A percentile compares a stretch with the other conserved stretches of the same genome.
phyloP scores from a whole-genome alignment of 306 rosid species.

The Cicer bijugum region DNA sequence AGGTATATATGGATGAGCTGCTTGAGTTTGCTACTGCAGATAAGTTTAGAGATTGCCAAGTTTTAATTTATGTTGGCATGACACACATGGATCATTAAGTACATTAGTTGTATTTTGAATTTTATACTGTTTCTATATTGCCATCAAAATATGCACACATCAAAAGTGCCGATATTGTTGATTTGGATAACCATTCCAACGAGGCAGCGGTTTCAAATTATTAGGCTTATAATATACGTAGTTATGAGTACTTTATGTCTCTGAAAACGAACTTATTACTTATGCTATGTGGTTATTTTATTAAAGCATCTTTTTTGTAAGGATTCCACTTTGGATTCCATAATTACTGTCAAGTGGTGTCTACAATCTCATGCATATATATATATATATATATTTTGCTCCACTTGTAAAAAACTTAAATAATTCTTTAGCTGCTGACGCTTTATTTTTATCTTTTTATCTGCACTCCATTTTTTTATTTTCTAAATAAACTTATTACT shows the following conservation, averaged over 20 bases:
- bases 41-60: constrained; percentile 29
- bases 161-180: not conserved
- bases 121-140: not conserved
- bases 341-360: not conserved
- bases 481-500: too few relatives aligned
- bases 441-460: too few relatives aligned
- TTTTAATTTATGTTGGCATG: constrained; percentile 30
- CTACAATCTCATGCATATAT: too few relatives aligned
- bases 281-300: too few relatives aligned
- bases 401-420: too few relatives aligned
- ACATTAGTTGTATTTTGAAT: constrained; percentile 12
- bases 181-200: not conserved
- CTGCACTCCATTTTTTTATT: too few relatives aligned
- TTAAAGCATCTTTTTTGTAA: not conserved
- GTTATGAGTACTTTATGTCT: not conserved
- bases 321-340: not conserved
- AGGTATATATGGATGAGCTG: not conserved
- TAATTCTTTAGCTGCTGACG: too few relatives aligned
- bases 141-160: not conserved
- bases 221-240: not conserved
- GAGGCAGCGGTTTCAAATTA: not conserved
- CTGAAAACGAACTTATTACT: too few relatives aligned
- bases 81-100: not conserved
- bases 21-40: not conserved
- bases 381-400: too few relatives aligned